Evolutionary conservation across 2,329 filamentous ascomycete genomes (phyloP), one percentile per base, ranked within the genome.

Genomic region (Colletotrichum sp.): DNA sequence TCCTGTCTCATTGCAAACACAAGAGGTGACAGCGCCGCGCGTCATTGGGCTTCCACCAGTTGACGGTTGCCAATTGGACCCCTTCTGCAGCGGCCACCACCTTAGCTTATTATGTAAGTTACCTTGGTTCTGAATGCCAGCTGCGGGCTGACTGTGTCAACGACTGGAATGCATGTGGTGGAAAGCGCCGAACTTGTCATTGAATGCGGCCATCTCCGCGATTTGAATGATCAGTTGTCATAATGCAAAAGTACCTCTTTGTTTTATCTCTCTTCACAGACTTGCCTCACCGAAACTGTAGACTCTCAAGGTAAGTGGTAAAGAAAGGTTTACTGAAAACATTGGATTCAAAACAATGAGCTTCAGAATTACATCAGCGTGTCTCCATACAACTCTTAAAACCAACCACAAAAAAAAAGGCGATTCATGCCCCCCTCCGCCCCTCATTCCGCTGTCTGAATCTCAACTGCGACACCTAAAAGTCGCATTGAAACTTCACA

Each of bases 381-480:
- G 52, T 56, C 52, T 56, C 52, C 52, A 56, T 56, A 14, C 12
- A 14, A 16, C n/a, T 24, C 24, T 24, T 3, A 56, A 56, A 26
- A 21, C 52, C 38, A 43, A 43, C 52, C 7, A 21, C 52, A 8
- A 26, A 26, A 21, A 56, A 56, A 21, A 56, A 3, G 24, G 52
- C 34, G 61, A 64, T 64, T 64, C 61, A 55, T 66, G 63, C 63
- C 38, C 24, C 48, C 18, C 16, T 43, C 48, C 34, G 70, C 70
- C 70, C 70, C 71, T 55, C 71, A 26, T 64, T 73, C 34, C 56
- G 32, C 14, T 28, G 28, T 74, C 55, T 62, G 61, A 71, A 55
- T 62, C 16, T n/a, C 62, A 63, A 58, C 69, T 72, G 73, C 36
- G 38, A 72, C 68, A 72, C 62, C 32, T 34, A 48, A 75, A 62